Base-by-base conservation (phyloP, 371 early-diverging fungal species). In the Actinomortierella ambigua region DNA sequence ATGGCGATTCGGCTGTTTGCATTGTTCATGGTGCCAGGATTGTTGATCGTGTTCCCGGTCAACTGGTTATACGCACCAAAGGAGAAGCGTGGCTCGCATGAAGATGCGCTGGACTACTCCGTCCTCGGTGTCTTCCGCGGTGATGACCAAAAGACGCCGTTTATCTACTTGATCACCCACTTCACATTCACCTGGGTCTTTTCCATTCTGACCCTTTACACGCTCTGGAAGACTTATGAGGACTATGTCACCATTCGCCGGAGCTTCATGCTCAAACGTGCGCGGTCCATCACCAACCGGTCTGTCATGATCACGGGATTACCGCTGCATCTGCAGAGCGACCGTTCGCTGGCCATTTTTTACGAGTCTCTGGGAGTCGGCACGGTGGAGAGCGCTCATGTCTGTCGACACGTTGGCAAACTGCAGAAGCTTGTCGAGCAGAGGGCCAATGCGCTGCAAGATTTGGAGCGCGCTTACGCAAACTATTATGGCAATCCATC, bases 111-210 rank as follows among this genome's bases (percentile, higher is more conserved):
- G 34, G 34, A 34, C 34, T 34, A 34, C 11, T 34, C 34, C 4
- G 34, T 34, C 4, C 11, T 34, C 11, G 34, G 11, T 34, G 7
- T 34, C 34, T 34, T 15, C 18, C 8, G 22, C 11, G 42, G 23
- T 13, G 51, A 39, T 3, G 11, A 27, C 1, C 50, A 44, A 9
- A 52, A 55, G 24, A 51, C 55, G 4, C 53, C 73, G 18, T 39
- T 66, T 24, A 39, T 66, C 3, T 81, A 79, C 46, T 53, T 88
- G 0, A 78, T 85, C 73, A 84, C 85, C 3, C 85, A 84, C 47
- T 73, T 85, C 28, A 77, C 84, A 47, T 86, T 88, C 49, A 86
- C 87, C 27, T 88, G 85, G 75, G 63, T 84, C 41, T 87, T 88
- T 63, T 82, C 86, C 18, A 71, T 87, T 46, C 80, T 85, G 3